These are phyloP conservation scores for Nicotiana rustica DNA, from an alignment of 305 asterid genomes.

Conservation along the genomic window DNA sequence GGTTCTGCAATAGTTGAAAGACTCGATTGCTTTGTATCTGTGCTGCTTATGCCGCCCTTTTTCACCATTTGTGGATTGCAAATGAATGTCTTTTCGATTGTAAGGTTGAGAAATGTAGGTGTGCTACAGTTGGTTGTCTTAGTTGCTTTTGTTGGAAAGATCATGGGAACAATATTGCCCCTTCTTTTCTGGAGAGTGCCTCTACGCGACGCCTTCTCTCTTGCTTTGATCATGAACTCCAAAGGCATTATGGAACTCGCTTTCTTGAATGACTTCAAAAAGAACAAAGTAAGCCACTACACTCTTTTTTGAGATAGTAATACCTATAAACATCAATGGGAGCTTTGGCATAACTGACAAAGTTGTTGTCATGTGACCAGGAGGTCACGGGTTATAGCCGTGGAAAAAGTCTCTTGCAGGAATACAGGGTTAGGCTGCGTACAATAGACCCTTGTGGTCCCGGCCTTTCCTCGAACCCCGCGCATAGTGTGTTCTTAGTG, in stretches of 20 bases:
- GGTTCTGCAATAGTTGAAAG: conserved; percentile 68
- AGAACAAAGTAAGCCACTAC: conserved; percentile 50
- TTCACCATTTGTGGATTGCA: conserved; percentile 63
- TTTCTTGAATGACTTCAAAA: conserved; percentile 54
- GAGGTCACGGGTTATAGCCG: too few species aligned
- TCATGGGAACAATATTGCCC: conserved; percentile 64
- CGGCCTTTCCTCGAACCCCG: too few species aligned
- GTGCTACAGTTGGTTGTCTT: conserved; percentile 60
- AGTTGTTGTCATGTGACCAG: too few species aligned
- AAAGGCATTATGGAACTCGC: conserved; percentile 76
- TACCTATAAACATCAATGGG: not conserved
- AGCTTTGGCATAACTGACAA: too few species aligned
- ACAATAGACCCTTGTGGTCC: too few species aligned
- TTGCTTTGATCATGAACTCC: conserved; percentile 75
- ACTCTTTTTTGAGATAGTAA: conserved; percentile 7
- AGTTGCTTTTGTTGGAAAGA: conserved; percentile 63
- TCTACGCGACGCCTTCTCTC: conserved; percentile 68
- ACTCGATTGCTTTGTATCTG: conserved; percentile 66
- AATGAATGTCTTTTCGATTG: conserved; percentile 51
- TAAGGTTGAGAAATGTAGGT: conserved; percentile 53
- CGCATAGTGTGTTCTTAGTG: too few species aligned
- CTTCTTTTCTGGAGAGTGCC: conserved; percentile 66
- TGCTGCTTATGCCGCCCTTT: conserved; percentile 61
- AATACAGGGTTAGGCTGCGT: too few species aligned
- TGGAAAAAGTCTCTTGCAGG: too few species aligned